Evolutionary conservation across 1,139 yeast species (phyloP), one percentile per base, ranked within the genome.

Genomic region (Torulaspora globosa): DNA sequence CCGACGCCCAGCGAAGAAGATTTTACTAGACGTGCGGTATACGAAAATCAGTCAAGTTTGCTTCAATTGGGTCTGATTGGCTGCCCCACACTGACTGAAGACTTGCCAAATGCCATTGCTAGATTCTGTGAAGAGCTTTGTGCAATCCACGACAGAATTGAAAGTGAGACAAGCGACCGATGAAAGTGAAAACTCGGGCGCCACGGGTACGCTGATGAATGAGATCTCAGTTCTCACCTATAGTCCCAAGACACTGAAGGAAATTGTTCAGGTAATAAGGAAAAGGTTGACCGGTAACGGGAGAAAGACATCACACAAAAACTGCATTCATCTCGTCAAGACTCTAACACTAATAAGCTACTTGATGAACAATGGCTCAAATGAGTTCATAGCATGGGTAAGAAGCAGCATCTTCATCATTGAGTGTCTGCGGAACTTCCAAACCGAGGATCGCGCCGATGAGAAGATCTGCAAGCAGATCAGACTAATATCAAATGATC

Each of bases 191-290:
- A 48, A 38, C 14, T 44, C 50, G 16, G 65, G 66, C 26, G 62
- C 64, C 6, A 62, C 63, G 2, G 65, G 64, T 10, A 54, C 68
- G 4, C 45, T 63, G 30, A 63, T 63, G 66, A 62, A 57, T 49
- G 67, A 63, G 44, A 58, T 63, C 7, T 59, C 65, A n/a, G 60
- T 62, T 1, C 45, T 63, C 29, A 63, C 67, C 1, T 63, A 62
- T 37, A 61, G 60, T 47, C 52, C 59, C 15, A 61, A 58, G 49
- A 61, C 67, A 1, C 40, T 62, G 27, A 56, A 56, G 34, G 68
- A 63, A 40, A 59, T 63, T 14, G 50, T 54, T 9, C 57, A 54
- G 28, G 60, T 63, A 10, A 30, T 63, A n/a, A 54, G 50, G 38
- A 62, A 59, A 44, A 42, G 66, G 36, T 44, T 63, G 12, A 45